These are phyloP conservation scores for Colletotrichum kahawae DNA, from an alignment of 2,329 filamentous ascomycete species.

Conservation along the genomic window DNA sequence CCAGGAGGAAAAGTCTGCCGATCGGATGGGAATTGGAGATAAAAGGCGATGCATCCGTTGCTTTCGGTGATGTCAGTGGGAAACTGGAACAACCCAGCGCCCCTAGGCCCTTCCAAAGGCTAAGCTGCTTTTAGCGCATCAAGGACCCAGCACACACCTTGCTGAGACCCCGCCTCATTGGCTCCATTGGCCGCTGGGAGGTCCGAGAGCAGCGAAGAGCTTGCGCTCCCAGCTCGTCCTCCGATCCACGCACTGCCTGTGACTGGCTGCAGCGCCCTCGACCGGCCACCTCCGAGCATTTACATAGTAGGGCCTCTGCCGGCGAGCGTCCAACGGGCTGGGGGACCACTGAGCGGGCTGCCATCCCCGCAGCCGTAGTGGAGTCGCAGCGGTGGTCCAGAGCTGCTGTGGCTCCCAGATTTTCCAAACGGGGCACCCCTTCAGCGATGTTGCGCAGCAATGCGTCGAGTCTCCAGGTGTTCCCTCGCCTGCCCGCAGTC, in stretches of 20 bases:
- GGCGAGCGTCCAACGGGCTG: background rate
- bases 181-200: conserved; percentile 1
- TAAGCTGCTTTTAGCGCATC: conserved; percentile 10
- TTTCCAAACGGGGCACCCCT: background rate
- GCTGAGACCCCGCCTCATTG: background rate
- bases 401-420: background rate
- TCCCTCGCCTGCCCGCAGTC: conserved; percentile 6
- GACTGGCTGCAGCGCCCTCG: background rate
- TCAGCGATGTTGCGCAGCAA: background rate
- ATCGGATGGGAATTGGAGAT: conserved; percentile 8
- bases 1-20: conserved; percentile 9
- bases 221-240: background rate
- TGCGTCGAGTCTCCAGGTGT: conserved; percentile 3
- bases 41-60: conserved; percentile 13
- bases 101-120: background rate
- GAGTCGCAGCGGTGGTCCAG: background rate
- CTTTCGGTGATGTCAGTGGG: conserved; percentile 22
- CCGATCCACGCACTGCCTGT: background rate
- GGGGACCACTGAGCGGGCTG: background rate
- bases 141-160: conserved; percentile 2
- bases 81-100: conserved; percentile 8
- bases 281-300: background rate
- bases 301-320: background rate
- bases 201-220: conserved; percentile 9
- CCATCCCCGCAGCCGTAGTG: background rate